Evolutionary conservation across 495 filamentous ascomycete species (phyloP).

Genomic region (Hypoxylon cercidicola): DNA sequence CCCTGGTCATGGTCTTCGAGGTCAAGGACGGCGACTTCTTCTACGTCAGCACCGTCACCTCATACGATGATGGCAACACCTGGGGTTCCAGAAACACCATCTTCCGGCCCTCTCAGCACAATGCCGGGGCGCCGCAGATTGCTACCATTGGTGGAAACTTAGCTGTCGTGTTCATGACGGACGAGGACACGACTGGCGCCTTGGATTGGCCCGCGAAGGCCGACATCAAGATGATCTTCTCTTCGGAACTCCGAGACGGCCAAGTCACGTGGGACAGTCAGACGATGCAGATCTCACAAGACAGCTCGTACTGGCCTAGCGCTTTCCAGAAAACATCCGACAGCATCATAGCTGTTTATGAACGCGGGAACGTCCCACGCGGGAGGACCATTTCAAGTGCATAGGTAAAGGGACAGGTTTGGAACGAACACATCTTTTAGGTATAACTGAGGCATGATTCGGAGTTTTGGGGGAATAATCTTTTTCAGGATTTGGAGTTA

Average conservation of each 20-base stretch:
- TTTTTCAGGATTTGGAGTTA: constrained; percentile 6
- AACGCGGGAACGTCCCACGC: constrained; percentile 29
- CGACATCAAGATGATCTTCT: constrained; percentile 43
- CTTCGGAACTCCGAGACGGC: constrained; percentile 14
- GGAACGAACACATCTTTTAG: neutral
- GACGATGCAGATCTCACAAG: constrained; percentile 19
- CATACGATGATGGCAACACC: constrained; percentile 65
- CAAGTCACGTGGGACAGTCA: constrained; percentile 22
- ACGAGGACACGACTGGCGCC: constrained; percentile 56
- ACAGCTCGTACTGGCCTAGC: constrained; percentile 35
- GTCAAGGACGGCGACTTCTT: constrained; percentile 59
- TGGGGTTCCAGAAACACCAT: constrained; percentile 63
- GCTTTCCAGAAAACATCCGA: constrained; percentile 14
- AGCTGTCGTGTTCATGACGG: constrained; percentile 69
- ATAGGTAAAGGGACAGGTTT: neutral
- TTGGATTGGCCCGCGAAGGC: constrained; percentile 38
- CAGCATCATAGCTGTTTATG: constrained; percentile 35
- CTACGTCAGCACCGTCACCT: constrained; percentile 60
- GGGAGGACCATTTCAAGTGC: constrained; percentile 17
- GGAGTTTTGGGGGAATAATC: neutral
- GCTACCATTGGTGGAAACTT: constrained; percentile 60
- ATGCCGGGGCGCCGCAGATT: constrained; percentile 68
- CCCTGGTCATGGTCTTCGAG: constrained; percentile 69
- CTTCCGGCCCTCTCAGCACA: constrained; percentile 54
- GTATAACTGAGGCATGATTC: neutral